Conservation (phyloP, 345 rosid genomes). For the Salix arbutifolia region DNA sequence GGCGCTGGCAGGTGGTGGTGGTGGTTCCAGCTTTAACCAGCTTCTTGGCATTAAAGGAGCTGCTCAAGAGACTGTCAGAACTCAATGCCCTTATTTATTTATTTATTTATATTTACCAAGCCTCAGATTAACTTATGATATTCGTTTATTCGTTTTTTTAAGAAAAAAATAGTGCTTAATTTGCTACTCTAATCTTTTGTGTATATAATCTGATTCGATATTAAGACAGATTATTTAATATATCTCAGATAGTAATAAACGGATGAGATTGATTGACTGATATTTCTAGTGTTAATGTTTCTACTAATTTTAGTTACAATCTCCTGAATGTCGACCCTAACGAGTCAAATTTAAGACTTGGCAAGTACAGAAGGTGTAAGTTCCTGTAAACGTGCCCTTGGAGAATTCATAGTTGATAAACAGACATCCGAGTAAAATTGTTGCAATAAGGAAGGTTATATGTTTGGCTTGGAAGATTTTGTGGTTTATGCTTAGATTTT, state of each 20-base stretch:
- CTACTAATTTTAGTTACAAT: background rate
- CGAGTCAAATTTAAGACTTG: background rate
- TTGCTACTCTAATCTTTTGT: background rate
- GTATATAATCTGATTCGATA: background rate
- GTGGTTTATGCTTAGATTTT: background rate
- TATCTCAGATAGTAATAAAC: background rate
- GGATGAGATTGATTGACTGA: background rate
- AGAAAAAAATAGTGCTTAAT: background rate
- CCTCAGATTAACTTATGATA: background rate
- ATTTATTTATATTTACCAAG: background rate
- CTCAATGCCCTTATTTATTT: background rate
- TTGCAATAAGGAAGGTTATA: background rate
- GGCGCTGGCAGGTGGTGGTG: constrained; percentile 52
- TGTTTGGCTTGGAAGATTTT: background rate
- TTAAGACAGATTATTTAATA: background rate
- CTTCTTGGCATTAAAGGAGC: constrained; percentile 99
- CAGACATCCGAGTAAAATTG: background rate
- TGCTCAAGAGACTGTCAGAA: constrained; percentile 70
- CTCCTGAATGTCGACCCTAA: background rate
- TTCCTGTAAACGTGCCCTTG: background rate
- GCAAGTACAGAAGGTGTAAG: background rate
- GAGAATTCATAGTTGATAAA: background rate
- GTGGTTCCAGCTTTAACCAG: constrained; percentile 91
- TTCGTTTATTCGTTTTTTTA: background rate
- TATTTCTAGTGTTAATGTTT: background rate